These are phyloP conservation scores for Kurtzmaniella cleridarum DNA, from an alignment of 805 yeast species.

Conservation along the genomic window DNA sequence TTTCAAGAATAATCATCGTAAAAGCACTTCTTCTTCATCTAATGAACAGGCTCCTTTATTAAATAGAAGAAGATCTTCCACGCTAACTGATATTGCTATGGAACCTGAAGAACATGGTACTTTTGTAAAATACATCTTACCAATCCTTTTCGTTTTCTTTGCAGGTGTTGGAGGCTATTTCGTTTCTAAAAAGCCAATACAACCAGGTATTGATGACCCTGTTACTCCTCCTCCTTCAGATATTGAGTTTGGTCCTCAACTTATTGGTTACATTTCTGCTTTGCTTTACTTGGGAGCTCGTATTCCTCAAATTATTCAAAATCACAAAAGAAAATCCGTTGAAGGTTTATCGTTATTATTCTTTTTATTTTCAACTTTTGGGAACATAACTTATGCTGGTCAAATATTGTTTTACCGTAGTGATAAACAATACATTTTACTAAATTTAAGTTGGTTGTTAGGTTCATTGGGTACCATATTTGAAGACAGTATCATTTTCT, in stretches of 20 bases:
- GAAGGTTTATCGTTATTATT: slow-evolving; percentile 81
- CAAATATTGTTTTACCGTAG: slow-evolving; percentile 64
- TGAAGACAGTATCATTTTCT: slow-evolving; percentile 61
- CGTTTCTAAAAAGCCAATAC: slow-evolving; percentile 27
- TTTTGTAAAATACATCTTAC: slow-evolving; percentile 49
- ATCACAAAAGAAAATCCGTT: slow-evolving; percentile 71
- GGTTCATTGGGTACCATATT: slow-evolving; percentile 75
- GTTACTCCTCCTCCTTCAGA: slow-evolving; percentile 13
- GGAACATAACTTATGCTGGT: slow-evolving; percentile 70
- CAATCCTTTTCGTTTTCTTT: slow-evolving; percentile 53
- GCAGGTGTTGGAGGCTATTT: slow-evolving; percentile 62
- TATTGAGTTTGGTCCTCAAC: slow-evolving; percentile 52
- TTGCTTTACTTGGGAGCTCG: slow-evolving; percentile 65
- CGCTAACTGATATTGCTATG: slow-evolving; percentile 45
- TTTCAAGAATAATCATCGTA: slow-evolving; percentile 33
- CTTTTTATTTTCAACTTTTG: slow-evolving; percentile 67
- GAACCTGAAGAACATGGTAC: slow-evolving; percentile 44
- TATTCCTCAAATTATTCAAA: slow-evolving; percentile 80
- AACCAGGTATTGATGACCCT: slow-evolving; percentile 13
- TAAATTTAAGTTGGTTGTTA: slow-evolving; percentile 70
- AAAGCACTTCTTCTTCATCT: slow-evolving; percentile 11
- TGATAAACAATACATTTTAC: slow-evolving; percentile 53
- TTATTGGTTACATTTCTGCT: slow-evolving; percentile 69
- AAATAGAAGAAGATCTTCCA: slow-evolving; percentile 44
- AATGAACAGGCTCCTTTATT: slow-evolving; percentile 28